These are phyloP conservation scores for Uronychia setigera DNA, from an alignment of 73 alveolate genomes.

Conservation along the genomic window DNA sequence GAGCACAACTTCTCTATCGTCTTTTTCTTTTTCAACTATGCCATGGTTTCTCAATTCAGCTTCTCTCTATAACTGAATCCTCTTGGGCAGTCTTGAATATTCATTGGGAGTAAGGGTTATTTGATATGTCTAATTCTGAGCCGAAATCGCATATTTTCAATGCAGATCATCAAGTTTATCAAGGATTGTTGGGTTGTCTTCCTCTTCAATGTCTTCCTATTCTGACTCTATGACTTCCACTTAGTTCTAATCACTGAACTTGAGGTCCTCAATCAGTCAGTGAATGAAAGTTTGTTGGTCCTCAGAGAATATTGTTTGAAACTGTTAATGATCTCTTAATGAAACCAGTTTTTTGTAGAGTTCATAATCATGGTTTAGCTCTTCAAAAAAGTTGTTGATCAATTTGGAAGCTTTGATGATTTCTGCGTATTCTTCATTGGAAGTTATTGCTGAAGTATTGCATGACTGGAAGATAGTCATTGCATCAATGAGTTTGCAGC, in stretches of 20 bases:
- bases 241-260: no score
- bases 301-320: not conserved
- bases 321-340: not conserved
- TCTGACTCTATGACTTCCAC: not conserved
- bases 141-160: no score
- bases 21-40: conserved; percentile 16
- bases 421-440: not conserved
- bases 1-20: not conserved
- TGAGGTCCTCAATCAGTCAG: not conserved
- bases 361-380: conserved; percentile 6
- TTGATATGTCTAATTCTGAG: no score
- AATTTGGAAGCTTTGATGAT: conserved; percentile 6
- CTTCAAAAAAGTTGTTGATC: conserved; percentile 10
- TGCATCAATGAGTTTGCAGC: conserved; percentile 29
- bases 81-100: no score
- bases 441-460: conserved; percentile 3
- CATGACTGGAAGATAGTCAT: not conserved
- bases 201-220: conserved; percentile 1
- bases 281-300: not conserved
- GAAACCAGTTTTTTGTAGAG: not conserved
- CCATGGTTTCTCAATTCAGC: no score
- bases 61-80: no score
- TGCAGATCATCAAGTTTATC: no score
- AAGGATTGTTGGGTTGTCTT: no score
- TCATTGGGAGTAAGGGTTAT: no score